Conservation (phyloP, 2,329 filamentous ascomycete genomes). For the Didymella pinodella region DNA sequence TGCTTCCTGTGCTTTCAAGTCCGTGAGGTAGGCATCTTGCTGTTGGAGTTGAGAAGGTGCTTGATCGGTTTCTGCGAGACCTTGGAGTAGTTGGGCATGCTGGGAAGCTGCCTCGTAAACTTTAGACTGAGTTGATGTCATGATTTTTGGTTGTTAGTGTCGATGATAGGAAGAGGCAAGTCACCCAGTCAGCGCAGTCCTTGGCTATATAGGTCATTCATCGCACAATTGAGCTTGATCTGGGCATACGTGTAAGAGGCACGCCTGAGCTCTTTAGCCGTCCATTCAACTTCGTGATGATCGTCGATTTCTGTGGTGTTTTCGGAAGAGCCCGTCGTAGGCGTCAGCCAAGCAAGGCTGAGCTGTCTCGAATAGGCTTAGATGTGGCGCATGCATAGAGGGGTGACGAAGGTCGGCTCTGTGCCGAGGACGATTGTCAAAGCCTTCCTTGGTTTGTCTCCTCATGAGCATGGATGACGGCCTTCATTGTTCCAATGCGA, state of each 20-base stretch:
- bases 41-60: conserved; percentile 43
- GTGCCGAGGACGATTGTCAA: background rate
- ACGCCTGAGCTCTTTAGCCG: conserved; percentile 18
- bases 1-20: conserved; percentile 37
- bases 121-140: conserved; percentile 35
- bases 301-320: conserved; percentile 14
- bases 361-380: conserved; percentile 15
- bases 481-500: background rate
- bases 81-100: conserved; percentile 37
- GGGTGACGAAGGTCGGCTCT: background rate
- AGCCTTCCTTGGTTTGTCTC: background rate
- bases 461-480: background rate
- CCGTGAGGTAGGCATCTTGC: conserved; percentile 40
- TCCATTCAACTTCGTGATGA: conserved; percentile 6
- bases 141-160: conserved; percentile 2
- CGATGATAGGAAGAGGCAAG: background rate
- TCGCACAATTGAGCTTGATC: background rate
- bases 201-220: conserved; percentile 6
- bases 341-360: conserved; percentile 21
- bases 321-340: conserved; percentile 33
- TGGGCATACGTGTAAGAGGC: conserved; percentile 23
- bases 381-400: conserved; percentile 12
- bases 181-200: background rate
- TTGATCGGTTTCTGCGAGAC: conserved; percentile 41
- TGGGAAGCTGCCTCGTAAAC: conserved; percentile 39